Evolutionary conservation across 805 yeast species (phyloP), one percentile per base, ranked within the genome.

Genomic region (Ogataea neopini): DNA sequence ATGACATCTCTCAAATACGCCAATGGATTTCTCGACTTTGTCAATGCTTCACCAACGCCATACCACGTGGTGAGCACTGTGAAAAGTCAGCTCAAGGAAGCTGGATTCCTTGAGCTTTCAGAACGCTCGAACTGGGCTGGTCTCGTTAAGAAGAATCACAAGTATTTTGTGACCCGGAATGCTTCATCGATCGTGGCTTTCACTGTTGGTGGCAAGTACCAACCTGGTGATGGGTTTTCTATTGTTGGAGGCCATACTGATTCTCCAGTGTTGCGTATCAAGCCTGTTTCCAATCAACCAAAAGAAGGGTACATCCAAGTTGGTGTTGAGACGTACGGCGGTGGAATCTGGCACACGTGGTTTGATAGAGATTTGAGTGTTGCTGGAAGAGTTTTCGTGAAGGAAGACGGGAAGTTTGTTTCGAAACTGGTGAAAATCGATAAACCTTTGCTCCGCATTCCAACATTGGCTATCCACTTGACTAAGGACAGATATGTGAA

Each of bases 191-290:
- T 92, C 20, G 83, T 92, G 54, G 97, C 96, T 1, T 91, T 92
- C 68, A 79, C 83, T 2, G 84, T 89, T 15, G 97, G 97, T 30
- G 76, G 76, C 1, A 62, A 80, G 40, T 88, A 86, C 81, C 59
- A 64, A 44, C 83, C 86, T 3, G 96, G 96, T 9, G 82, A 84
- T 52, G 92, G 96, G 8, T 74, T 90, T 51, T 81, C 97, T 4
- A 83, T 94, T 44, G 86, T 91, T 29, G 99, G 98, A 14, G 96
- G 97, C 1, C 99, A 92, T 67, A 91, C 97, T 0, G 99, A 92
- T 66, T 87, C 96, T 4, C 98, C 98, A 9, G 82, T 88, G 26
- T 73, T 92, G 54, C 78, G 96, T 62, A 80, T 92, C 56, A 94
- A 92, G 69, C 99, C 99, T 10, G 73, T 86, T 25, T 86, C 96